Percentiles rank a stretch among this genome's conserved stretches.
Conservation (phyloP, 306 rosid species). For the Hylodesmum podocarpum region DNA sequence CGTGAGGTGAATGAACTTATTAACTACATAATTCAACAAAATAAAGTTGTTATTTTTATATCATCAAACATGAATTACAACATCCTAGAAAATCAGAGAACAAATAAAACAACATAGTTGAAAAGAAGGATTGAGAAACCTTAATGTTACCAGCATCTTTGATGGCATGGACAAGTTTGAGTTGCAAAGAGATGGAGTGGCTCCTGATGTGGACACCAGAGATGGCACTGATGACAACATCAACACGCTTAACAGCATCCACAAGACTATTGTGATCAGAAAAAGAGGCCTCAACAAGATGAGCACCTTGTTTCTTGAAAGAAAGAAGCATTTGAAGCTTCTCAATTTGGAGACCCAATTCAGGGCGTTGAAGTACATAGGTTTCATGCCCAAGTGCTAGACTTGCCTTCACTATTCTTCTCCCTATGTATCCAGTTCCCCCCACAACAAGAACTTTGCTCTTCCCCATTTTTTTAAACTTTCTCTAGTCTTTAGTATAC, state of each 20-base stretch:
- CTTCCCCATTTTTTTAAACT: constrained; percentile 50
- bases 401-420: constrained; percentile 75
- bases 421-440: constrained; percentile 76
- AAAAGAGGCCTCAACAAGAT: constrained; percentile 62
- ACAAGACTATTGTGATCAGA: constrained; percentile 69
- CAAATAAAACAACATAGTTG: neutral
- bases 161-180: constrained; percentile 81
- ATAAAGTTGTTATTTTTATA: too few relatives aligned
- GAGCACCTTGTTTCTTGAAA: constrained; percentile 75
- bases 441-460: constrained; percentile 87
- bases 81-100: too few relatives aligned
- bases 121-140: constrained; percentile 46
- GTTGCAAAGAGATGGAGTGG: constrained; percentile 65
- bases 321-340: constrained; percentile 64
- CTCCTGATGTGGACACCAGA: constrained; percentile 81
- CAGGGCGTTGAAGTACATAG: constrained; percentile 65
- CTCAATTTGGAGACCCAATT: constrained; percentile 67
- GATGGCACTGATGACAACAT: constrained; percentile 77
- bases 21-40: too few relatives aligned
- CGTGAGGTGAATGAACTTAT: too few relatives aligned
- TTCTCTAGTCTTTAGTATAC: neutral
- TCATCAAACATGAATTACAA: too few relatives aligned
- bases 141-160: constrained; percentile 74
- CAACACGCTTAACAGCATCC: constrained; percentile 60
- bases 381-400: constrained; percentile 66